Evolutionary conservation across 805 yeast genomes (phyloP).

Genomic region (Phaffomyces antillensis): DNA sequence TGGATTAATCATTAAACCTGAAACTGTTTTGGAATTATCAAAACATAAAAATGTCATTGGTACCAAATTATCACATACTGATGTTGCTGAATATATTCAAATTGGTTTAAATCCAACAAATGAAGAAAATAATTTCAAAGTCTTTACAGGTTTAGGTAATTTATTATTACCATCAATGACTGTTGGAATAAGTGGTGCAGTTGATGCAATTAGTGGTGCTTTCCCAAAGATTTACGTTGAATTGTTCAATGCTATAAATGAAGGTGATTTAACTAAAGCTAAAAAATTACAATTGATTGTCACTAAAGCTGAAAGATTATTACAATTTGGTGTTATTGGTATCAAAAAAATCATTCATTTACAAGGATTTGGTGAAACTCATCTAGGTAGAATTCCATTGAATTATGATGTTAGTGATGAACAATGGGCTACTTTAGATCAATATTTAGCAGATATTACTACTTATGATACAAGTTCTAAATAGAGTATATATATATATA

Average conservation of each 20-base stretch:
- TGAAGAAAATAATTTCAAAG: slow-evolving; percentile 31
- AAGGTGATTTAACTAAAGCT: slow-evolving; percentile 36
- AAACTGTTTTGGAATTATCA: slow-evolving; percentile 29
- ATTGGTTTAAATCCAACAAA: slow-evolving; percentile 37
- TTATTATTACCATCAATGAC: slow-evolving; percentile 39
- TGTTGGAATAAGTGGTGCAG: slow-evolving; percentile 43
- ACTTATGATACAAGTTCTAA: slow-evolving; percentile 11
- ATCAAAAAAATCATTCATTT: slow-evolving; percentile 36
- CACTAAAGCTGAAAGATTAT: slow-evolving; percentile 35
- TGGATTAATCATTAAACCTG: slow-evolving; percentile 27
- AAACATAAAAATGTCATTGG: slow-evolving; percentile 40
- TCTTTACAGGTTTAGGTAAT: slow-evolving; percentile 47
- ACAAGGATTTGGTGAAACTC: slow-evolving; percentile 37
- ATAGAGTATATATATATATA: neutral
- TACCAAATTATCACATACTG: slow-evolving; percentile 44
- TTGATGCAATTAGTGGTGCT: slow-evolving; percentile 47
- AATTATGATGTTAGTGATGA: slow-evolving; percentile 29
- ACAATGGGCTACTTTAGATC: slow-evolving; percentile 23
- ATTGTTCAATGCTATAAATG: slow-evolving; percentile 31
- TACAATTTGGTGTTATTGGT: slow-evolving; percentile 38
- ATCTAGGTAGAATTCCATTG: slow-evolving; percentile 41
- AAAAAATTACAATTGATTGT: slow-evolving; percentile 34
- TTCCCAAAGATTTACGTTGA: slow-evolving; percentile 43
- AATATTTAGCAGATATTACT: slow-evolving; percentile 10
- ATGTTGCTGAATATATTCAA: slow-evolving; percentile 39